Evolutionary conservation across 768 basidiomycete genomes (phyloP), one percentile per base, ranked within the genome.

Genomic region (Trametes elegans): DNA sequence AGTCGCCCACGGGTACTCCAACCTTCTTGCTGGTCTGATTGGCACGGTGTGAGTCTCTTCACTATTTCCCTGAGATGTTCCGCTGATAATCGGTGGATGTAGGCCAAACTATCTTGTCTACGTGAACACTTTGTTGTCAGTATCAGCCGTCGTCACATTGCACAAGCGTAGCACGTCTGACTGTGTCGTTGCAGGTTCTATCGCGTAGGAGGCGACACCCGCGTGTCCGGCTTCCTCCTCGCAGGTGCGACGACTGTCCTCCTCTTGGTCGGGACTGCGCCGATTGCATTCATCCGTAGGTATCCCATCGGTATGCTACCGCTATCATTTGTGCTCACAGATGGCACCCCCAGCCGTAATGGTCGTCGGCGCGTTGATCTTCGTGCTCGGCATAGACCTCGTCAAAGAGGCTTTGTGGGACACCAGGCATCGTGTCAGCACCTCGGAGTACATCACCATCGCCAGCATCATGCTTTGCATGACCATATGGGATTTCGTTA

Each of bases 381-480:
- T 93, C 61, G 93, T 97, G 8, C 79, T 98, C 29, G 97, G 95
- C 0, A 81, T 98, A 46, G 96, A 98, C 61, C 83, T 99, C 34
- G 83, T 93, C 35, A 96, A 95, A 64, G 96, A 98, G 70, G 95
- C 97, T 0, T 68, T 98, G 8, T 98, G 95, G 95, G 96, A 99
- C 71, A 95, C 95, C 9, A 76, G 92, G 41, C 81, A 90, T 71
- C 84, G 94, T 14, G 92, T 92, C 19, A 93, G 84, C 77, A 75
- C 79, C 71, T 77, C 77, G 43, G 90, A 92, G 64, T 93, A 92
- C 61, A 77, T 92, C 59, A 93, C 90, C 3, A 92, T 93, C 44
- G 68, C 83, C 24, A 87, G 88, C 60, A 93, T 93, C 70, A 89
- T 93, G 78, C 76, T 95, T 23, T 87, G 84, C 55, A 98, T 98